Conservation (phyloP, 2,329 filamentous ascomycete species). For the Colletotrichum cordylinicola region DNA sequence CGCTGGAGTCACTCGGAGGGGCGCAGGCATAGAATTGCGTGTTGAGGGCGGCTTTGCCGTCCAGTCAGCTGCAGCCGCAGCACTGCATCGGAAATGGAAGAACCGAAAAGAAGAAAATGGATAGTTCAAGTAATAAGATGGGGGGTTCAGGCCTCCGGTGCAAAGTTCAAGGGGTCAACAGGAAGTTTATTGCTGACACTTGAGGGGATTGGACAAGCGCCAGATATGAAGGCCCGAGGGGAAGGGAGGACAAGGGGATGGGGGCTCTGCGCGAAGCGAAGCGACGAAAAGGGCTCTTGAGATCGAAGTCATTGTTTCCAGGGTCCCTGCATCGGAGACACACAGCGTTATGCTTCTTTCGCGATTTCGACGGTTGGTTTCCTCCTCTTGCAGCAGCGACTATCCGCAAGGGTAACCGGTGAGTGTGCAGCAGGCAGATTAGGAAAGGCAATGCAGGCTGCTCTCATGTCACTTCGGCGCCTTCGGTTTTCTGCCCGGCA, state of each 20-base stretch:
- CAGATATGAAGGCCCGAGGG: background rate
- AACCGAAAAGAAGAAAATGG: background rate
- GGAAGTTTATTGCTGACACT: background rate
- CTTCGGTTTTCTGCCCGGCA: background rate
- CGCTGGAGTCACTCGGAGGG: background rate
- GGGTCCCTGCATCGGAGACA: slow-evolving; percentile 13
- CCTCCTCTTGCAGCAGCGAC: background rate
- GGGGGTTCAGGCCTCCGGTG: background rate
- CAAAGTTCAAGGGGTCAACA: background rate
- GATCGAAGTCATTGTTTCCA: background rate
- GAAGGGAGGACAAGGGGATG: background rate
- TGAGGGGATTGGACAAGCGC: background rate
- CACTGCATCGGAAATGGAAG: background rate
- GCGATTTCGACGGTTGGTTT: background rate
- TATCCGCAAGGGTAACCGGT: background rate
- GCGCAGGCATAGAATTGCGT: background rate
- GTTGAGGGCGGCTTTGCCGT: background rate
- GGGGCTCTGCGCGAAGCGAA: background rate
- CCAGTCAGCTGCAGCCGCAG: background rate
- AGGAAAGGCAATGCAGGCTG: background rate
- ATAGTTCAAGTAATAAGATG: background rate
- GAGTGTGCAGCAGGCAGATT: background rate
- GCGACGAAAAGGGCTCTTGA: background rate
- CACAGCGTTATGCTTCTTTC: background rate
- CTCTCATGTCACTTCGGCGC: background rate